These are phyloP conservation scores for Penicillium atrosanguineum DNA, from an alignment of 495 filamentous ascomycete genomes.

Conservation along the genomic window DNA sequence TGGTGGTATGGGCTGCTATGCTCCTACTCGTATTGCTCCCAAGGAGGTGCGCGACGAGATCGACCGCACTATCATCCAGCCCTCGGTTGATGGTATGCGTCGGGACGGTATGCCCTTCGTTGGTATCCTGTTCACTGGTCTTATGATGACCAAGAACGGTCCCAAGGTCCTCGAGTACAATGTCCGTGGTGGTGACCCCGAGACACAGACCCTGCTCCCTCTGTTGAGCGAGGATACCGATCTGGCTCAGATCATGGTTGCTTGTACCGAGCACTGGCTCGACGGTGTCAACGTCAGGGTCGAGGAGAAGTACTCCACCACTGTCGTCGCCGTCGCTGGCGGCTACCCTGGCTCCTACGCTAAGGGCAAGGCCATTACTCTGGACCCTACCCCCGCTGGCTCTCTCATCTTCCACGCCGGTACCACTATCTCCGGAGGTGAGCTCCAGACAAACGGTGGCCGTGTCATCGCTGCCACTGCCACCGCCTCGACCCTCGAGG, in stretches of 20 bases:
- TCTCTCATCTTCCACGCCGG: slow-evolving; percentile 91
- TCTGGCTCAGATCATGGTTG: slow-evolving; percentile 85
- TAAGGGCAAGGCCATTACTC: slow-evolving; percentile 74
- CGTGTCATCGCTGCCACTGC: slow-evolving; percentile 89
- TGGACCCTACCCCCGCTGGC: slow-evolving; percentile 46
- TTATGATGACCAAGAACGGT: slow-evolving; percentile 89
- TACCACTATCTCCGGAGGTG: slow-evolving; percentile 60
- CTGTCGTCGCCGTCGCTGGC: slow-evolving; percentile 88
- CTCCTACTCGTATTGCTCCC: slow-evolving; percentile 80
- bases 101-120: slow-evolving; percentile 75
- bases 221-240: slow-evolving; percentile 78
- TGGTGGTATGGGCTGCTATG: slow-evolving; percentile 97
- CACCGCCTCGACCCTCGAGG: slow-evolving; percentile 68
- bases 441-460: slow-evolving; percentile 76
- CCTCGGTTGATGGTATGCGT: slow-evolving; percentile 86
- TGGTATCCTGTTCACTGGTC: slow-evolving; percentile 88
- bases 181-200: slow-evolving; percentile 92
- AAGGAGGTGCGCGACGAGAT: slow-evolving; percentile 71
- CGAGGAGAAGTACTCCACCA: slow-evolving; percentile 69
- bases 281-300: slow-evolving; percentile 67
- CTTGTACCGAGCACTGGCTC: slow-evolving; percentile 74
- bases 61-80: slow-evolving; percentile 78
- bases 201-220: slow-evolving; percentile 89
- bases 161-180: slow-evolving; percentile 96
- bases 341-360: slow-evolving; percentile 92